These are phyloP conservation scores for Daedaleopsis nitida DNA, from an alignment of 768 basidiomycete species.

Conservation along the genomic window DNA sequence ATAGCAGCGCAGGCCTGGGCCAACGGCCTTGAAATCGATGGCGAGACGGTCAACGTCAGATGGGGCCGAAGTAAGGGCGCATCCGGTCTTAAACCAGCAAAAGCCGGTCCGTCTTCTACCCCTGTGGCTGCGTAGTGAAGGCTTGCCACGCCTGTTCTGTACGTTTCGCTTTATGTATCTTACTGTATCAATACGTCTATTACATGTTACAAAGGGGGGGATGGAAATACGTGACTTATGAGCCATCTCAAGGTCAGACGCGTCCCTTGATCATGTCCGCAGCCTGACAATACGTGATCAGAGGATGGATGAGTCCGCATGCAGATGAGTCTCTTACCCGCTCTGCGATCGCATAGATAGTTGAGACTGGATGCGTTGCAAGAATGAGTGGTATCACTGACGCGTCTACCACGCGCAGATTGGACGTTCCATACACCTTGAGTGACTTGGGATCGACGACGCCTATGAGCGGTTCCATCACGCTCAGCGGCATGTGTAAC, in stretches of 20 bases:
- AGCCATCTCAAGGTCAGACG: not conserved
- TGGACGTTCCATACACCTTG: conserved; percentile 20
- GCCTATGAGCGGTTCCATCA: not conserved
- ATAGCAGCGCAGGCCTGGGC: conserved; percentile 86
- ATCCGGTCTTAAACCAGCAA: conserved; percentile 33
- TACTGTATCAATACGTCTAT: conserved; percentile 1
- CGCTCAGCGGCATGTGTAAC: not conserved
- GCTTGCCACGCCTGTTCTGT: not conserved
- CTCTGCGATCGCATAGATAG: conserved; percentile 12
- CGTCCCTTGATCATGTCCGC: not conserved
- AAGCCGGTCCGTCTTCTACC: conserved; percentile 17
- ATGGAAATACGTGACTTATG: not conserved
- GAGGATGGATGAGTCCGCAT: not conserved
- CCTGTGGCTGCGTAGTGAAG: conserved; percentile 1
- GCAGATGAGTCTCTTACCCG: not conserved
- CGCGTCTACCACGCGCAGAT: conserved; percentile 18
- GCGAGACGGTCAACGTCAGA: conserved; percentile 69
- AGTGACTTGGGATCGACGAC: conserved; percentile 4
- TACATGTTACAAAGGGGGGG: not conserved
- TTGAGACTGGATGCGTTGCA: conserved; percentile 12
- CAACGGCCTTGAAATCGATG: conserved; percentile 87
- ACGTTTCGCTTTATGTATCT: not conserved
- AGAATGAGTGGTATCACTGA: conserved; percentile 13
- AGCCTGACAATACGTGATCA: not conserved
- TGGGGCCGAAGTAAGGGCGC: conserved; percentile 82